phyloP scores from a whole-genome alignment of 2,329 filamentous ascomycete species.

The Huntiella omanensis region DNA sequence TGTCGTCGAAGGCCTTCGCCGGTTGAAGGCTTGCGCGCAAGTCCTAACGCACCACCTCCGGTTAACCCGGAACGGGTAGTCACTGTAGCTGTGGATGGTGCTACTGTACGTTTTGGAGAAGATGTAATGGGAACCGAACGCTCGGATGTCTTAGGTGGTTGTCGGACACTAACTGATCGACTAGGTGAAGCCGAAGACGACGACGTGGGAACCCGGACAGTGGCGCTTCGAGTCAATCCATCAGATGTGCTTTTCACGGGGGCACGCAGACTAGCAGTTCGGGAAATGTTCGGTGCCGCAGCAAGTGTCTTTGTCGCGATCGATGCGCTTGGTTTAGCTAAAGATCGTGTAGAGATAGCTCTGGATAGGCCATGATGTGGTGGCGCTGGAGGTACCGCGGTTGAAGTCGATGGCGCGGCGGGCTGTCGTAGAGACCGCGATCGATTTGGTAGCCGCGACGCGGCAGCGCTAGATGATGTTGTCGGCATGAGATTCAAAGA shows the following conservation, averaged over 20 bases:
- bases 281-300: not conserved
- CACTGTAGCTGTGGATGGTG: not conserved
- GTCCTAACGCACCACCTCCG: not conserved
- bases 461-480: slow-evolving; percentile 1
- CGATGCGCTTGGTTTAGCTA: too few relatives aligned
- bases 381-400: slow-evolving; percentile 6
- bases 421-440: slow-evolving; percentile 31
- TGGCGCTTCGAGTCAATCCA: not conserved
- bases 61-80: not conserved
- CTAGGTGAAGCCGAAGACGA: not conserved
- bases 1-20: not conserved
- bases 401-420: slow-evolving; percentile 3
- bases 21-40: slow-evolving; percentile 5
- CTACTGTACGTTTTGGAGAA: not conserved
- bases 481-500: too few relatives aligned
- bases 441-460: slow-evolving; percentile 25
- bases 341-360: too few relatives aligned
- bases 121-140: not conserved
- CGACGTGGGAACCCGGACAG: not conserved
- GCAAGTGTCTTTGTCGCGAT: too few relatives aligned
- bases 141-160: not conserved
- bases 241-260: not conserved
- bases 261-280: slow-evolving; percentile 1
- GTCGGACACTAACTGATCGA: not conserved
- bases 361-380: not conserved